Conservation (phyloP, 768 basidiomycete genomes). For the Suillus paluster region DNA sequence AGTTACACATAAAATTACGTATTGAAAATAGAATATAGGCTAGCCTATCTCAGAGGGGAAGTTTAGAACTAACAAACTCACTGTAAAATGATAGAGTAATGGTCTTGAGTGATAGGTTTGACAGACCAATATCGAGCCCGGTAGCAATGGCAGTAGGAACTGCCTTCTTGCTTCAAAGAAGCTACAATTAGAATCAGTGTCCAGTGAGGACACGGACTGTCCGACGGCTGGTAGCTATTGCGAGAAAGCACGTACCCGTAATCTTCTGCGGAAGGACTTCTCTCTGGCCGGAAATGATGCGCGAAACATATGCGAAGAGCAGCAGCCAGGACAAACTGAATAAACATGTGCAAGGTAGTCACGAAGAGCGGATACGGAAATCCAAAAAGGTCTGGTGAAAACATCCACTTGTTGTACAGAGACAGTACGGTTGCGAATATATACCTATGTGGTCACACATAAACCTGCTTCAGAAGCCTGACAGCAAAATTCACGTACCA, state of each 20-base stretch:
- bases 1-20: no score
- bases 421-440: constrained; percentile 88
- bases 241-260: constrained; percentile 70
- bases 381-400: constrained; percentile 77
- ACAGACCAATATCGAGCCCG: constrained; percentile 91
- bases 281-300: constrained; percentile 64
- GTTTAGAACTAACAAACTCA: constrained; percentile 46
- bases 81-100: constrained; percentile 98
- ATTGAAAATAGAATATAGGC: neutral
- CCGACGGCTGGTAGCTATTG: constrained; percentile 1
- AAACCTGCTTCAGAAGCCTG: constrained; percentile 11
- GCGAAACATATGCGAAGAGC: constrained; percentile 70
- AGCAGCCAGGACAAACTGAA: constrained; percentile 82
- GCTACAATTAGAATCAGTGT: neutral
- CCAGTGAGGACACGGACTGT: neutral
- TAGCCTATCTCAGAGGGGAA: neutral
- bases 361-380: constrained; percentile 96
- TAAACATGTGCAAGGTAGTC: constrained; percentile 89
- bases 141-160: constrained; percentile 88
- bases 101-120: constrained; percentile 88
- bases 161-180: constrained; percentile 66
- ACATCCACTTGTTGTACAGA: constrained; percentile 99
- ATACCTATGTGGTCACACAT: constrained; percentile 64
- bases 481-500: constrained; percentile 61
- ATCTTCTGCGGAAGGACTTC: constrained; percentile 64